These are phyloP conservation scores for Lasiodiplodia theobromae DNA, from an alignment of 2,329 filamentous ascomycete species.

Conservation along the genomic window DNA sequence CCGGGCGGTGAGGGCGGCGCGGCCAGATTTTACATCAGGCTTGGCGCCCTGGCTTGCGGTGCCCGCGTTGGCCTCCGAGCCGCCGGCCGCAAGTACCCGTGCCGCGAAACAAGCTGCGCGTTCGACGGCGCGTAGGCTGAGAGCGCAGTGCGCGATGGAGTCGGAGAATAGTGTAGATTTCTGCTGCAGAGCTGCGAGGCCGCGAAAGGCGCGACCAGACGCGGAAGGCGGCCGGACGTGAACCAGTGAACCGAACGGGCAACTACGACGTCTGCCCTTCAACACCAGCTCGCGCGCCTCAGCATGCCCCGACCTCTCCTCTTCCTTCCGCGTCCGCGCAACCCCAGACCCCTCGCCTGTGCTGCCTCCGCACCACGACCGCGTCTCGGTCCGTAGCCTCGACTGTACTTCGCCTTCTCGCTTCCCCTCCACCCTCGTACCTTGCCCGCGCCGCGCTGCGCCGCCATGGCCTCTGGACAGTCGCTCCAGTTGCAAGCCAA, in stretches of 20 bases:
- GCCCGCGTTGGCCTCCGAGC: slow-evolving; percentile 10
- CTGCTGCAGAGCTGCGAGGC: background rate
- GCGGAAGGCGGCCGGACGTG: slow-evolving; percentile 3
- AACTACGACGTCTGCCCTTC: slow-evolving; percentile 28
- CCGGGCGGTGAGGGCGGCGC: slow-evolving; percentile 18
- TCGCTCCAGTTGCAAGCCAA: slow-evolving; percentile 51
- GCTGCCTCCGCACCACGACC: slow-evolving; percentile 1
- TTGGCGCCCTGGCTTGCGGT: slow-evolving; percentile 15
- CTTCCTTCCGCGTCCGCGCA: slow-evolving; percentile 21
- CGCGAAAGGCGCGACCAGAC: background rate
- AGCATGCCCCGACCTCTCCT: slow-evolving; percentile 26
- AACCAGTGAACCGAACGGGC: slow-evolving; percentile 28
- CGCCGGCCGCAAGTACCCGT: slow-evolving; percentile 3
- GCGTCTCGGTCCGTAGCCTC: background rate
- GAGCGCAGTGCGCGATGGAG: background rate
- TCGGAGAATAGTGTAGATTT: background rate
- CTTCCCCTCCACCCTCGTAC: slow-evolving; percentile 4
- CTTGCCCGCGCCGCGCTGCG: slow-evolving; percentile 22
- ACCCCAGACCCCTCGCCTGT: slow-evolving; percentile 30
- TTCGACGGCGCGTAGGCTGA: background rate
- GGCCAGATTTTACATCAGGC: slow-evolving; percentile 27
- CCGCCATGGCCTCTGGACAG: slow-evolving; percentile 45
- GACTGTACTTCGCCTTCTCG: slow-evolving; percentile 8
- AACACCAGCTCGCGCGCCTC: slow-evolving; percentile 28
- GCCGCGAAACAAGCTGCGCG: background rate